Percentiles rank a stretch among this genome's conserved stretches.
Evolutionary conservation across 2,329 filamentous ascomycete genomes (phyloP).

Genomic region (Aureobasidium sp.): DNA sequence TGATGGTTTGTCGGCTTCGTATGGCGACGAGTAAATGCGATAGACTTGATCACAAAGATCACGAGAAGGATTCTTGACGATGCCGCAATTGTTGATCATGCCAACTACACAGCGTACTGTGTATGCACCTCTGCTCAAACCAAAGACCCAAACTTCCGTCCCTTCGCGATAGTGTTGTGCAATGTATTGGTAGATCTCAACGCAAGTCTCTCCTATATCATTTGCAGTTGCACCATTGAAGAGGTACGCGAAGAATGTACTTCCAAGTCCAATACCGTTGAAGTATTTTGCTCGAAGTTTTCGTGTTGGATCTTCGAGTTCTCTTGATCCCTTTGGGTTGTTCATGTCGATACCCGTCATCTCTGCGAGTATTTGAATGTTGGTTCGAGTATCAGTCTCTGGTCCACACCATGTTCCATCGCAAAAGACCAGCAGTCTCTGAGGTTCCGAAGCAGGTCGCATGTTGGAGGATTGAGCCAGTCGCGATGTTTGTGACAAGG

Average conservation of each 20-base stretch:
- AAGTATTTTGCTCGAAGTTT: constrained; percentile 40
- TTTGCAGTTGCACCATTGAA: constrained; percentile 41
- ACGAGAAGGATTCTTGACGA: constrained; percentile 17
- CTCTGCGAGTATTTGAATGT: constrained; percentile 37
- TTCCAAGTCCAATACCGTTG: constrained; percentile 39
- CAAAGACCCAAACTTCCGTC: constrained; percentile 45
- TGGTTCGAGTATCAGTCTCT: constrained; percentile 38
- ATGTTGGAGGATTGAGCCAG: not conserved
- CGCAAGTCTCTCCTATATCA: constrained; percentile 39
- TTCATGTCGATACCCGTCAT: constrained; percentile 33
- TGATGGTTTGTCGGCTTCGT: constrained; percentile 34
- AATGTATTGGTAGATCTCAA: constrained; percentile 39
- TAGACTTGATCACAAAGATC: constrained; percentile 37
- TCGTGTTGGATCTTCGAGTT: constrained; percentile 25
- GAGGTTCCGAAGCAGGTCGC: constrained; percentile 1
- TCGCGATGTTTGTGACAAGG: not conserved
- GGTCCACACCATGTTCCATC: constrained; percentile 32
- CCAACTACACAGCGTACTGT: constrained; percentile 45
- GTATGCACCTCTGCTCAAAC: constrained; percentile 46
- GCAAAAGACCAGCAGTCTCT: constrained; percentile 19
- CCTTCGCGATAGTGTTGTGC: constrained; percentile 34
- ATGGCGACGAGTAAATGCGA: constrained; percentile 35
- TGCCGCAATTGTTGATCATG: constrained; percentile 41
- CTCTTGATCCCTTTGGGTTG: constrained; percentile 29
- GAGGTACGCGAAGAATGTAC: constrained; percentile 40